These are phyloP conservation scores for Metarhizium album DNA, from an alignment of 2,329 filamentous ascomycete genomes.

Conservation along the genomic window DNA sequence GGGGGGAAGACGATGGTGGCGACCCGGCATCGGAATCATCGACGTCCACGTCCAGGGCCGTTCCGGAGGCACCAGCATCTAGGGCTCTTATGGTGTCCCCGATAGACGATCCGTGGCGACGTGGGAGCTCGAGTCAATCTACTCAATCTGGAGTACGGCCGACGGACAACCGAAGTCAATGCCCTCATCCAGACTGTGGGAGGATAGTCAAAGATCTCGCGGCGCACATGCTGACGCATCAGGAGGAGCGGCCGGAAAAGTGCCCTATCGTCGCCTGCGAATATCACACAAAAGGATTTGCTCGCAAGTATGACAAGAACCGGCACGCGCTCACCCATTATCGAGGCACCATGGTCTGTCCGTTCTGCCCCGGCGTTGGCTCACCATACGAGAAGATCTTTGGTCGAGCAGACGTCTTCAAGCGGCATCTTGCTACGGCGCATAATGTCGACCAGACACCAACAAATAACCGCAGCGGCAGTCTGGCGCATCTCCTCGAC, in stretches of 20 bases:
- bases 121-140: slow-evolving; percentile 15
- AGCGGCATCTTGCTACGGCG: slow-evolving; percentile 84
- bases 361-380: slow-evolving; percentile 84
- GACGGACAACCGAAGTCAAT: slow-evolving; percentile 34
- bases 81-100: slow-evolving; percentile 5
- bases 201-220: slow-evolving; percentile 55
- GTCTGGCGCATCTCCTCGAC: slow-evolving; percentile 7
- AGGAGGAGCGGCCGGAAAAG: slow-evolving; percentile 87
- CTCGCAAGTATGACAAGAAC: slow-evolving; percentile 96
- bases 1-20: slow-evolving; percentile 26
- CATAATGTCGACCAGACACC: slow-evolving; percentile 92
- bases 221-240: slow-evolving; percentile 94
- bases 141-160: slow-evolving; percentile 19
- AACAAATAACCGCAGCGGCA: slow-evolving; percentile 58
- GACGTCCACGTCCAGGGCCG: neutral
- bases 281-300: slow-evolving; percentile 89
- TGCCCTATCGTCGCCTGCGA: slow-evolving; percentile 91
- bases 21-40: slow-evolving; percentile 18
- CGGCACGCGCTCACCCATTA: slow-evolving; percentile 93
- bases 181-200: slow-evolving; percentile 47
- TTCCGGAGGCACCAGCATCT: slow-evolving; percentile 9
- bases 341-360: slow-evolving; percentile 95
- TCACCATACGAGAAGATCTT: slow-evolving; percentile 89
- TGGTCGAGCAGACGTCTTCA: slow-evolving; percentile 94
- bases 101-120: slow-evolving; percentile 13